Base-by-base conservation (phyloP, 176 grass and related monocot genomes). In the Eleusine indica region DNA sequence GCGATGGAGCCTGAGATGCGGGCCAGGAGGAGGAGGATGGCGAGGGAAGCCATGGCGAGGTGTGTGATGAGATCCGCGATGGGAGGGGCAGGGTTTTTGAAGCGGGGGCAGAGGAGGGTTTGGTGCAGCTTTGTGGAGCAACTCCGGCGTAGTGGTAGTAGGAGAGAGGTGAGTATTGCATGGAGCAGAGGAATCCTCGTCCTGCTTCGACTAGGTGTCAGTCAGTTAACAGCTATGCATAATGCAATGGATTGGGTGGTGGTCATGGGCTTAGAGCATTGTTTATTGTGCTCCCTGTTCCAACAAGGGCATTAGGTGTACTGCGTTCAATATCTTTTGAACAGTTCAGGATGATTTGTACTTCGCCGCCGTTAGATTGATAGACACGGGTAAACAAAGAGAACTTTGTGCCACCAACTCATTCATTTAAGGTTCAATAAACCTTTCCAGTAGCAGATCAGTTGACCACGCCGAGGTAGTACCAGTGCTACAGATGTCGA, bases 131-230 rank as follows among this genome's bases (percentile, higher is more conserved):
- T 66, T 68, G 66, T 66, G 82, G 66, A 77, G 71, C 82, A 65
- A 64, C 65, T 89, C 41, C 37, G 43, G 71, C 76, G 89, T 75
- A 84, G 81, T 87, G 64, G 89, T 80, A 77, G 81, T 80, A 84
- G 89, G 84, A 87, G 80, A 80, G 73, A 70, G 88, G 83, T 82
- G 78, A 79, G 79, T 63, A 63, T 86, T 19, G 84, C 79, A 83
- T 90, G 88, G 88, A 90, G 84, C 13, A 62, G 88, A 83, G 41
- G 75, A 18, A 38, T 57, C 79, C 49, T 49, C 74, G 5, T 68
- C 69, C 70, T 32, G 82, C 75, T 61, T 32, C 17, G 51, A 46
- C 52, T 78, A 56, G 63, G 78, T 82, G 78, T 83, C 41, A 74
- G 35, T 41, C 66, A 37, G 32, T 52, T 53, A 80, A 30, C 63